Conservation (phyloP, 441 rosid genomes). For the Populus hybrid region DNA sequence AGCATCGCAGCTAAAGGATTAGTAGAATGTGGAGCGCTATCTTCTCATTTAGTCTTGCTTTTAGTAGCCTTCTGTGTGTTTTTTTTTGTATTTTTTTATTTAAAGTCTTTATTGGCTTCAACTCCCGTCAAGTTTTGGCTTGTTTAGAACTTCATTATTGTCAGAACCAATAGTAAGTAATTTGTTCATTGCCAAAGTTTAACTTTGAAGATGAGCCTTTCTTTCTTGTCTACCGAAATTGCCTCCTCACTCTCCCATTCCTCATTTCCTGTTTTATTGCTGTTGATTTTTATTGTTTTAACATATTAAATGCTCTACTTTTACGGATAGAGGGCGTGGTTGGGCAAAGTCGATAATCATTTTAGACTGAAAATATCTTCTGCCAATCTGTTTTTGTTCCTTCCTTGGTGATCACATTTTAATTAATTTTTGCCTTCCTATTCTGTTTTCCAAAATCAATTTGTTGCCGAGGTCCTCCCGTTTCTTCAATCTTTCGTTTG, state of each 20-base stretch:
- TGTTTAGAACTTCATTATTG: neutral
- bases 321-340: neutral
- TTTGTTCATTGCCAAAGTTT: neutral
- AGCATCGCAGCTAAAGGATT: conserved; percentile 11
- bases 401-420: neutral
- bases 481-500: neutral
- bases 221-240: neutral
- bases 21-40: conserved; percentile 16
- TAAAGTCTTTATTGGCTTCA: neutral
- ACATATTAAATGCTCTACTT: neutral
- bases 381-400: too few relatives aligned
- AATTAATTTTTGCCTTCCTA: neutral
- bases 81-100: neutral
- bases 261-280: neutral
- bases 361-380: too few relatives aligned
- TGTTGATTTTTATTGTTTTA: neutral
- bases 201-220: neutral
- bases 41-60: conserved; percentile 15
- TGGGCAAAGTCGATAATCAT: neutral
- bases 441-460: neutral
- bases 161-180: neutral
- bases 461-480: neutral
- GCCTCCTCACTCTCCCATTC: neutral
- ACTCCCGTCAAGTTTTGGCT: neutral
- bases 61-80: neutral